Percentiles rank a stretch among this genome's conserved stretches.
phyloP scores from a whole-genome alignment of 371 early-diverging fungal genomes.

The Mortierella sp. region DNA sequence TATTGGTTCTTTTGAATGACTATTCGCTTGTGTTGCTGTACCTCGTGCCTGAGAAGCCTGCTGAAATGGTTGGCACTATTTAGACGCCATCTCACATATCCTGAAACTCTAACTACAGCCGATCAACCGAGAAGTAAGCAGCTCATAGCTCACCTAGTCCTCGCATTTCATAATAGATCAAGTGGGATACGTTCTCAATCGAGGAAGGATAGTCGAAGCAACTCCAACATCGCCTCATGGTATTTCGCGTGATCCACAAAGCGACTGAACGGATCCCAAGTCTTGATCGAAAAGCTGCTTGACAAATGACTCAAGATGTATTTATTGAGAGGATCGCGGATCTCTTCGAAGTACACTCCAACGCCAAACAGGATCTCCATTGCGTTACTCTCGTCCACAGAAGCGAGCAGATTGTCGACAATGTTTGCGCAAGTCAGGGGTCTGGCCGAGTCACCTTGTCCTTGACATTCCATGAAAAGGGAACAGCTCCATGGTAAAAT shows the following conservation, averaged over 20 bases:
- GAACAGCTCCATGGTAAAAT: no score
- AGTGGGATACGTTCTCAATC: no score
- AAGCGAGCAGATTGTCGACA: conserved; percentile 3
- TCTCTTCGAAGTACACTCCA: neutral
- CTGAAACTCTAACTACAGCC: no score
- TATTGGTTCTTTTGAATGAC: no score
- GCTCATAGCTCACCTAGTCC: no score
- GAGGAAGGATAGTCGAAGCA: neutral
- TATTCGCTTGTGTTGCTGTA: no score
- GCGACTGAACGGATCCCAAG: conserved; percentile 5
- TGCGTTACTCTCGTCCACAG: conserved; percentile 3
- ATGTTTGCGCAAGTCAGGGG: neutral
- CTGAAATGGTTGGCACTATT: no score
- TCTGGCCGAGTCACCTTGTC: neutral
- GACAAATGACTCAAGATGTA: neutral
- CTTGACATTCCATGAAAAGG: neutral
- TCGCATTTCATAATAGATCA: no score
- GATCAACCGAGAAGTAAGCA: no score
- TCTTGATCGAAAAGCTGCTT: neutral
- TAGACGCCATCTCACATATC: no score
- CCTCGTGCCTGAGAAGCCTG: no score
- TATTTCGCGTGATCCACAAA: neutral
- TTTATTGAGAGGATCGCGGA: neutral
- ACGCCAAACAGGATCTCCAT: conserved; percentile 12
- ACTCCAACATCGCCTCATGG: conserved; percentile 7